Conservation (phyloP, 2,329 filamentous ascomycete species). For the Aspergillus quadrilineatus region DNA sequence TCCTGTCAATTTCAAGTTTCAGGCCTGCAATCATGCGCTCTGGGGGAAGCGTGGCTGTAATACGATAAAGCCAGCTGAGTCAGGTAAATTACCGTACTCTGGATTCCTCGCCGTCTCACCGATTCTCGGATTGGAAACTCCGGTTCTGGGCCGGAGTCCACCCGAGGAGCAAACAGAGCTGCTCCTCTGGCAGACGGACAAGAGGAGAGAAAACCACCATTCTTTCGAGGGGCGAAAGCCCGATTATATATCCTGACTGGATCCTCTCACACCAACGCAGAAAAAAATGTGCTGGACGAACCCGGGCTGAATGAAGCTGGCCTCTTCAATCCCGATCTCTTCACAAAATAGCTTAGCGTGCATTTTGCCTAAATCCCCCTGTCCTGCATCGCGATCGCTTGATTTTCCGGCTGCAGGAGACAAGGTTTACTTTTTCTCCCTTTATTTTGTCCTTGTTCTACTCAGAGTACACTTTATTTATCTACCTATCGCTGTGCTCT, state of each 20-base stretch:
- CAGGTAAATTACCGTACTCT: slow-evolving; percentile 4
- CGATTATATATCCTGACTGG: slow-evolving; percentile 13
- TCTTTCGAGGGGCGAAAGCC: slow-evolving; percentile 8
- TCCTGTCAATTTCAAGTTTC: slow-evolving; percentile 6
- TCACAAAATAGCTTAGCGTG: not conserved
- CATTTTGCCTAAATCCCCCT: slow-evolving; percentile 5
- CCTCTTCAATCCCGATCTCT: not conserved
- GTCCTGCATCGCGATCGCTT: not conserved
- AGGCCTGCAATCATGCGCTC: slow-evolving; percentile 5
- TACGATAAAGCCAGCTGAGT: not conserved
- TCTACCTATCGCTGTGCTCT: not conserved
- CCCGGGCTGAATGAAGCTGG: not conserved
- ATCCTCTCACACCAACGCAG: not conserved
- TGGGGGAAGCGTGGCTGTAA: not conserved
- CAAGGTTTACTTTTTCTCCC: not conserved
- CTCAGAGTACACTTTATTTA: not conserved
- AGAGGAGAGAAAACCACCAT: slow-evolving; percentile 1
- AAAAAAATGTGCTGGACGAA: not conserved
- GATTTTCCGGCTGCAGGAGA: not conserved
- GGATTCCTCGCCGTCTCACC: not conserved
- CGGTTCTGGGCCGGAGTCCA: slow-evolving; percentile 7
- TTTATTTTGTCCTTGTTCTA: not conserved
- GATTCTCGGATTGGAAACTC: slow-evolving; percentile 7
- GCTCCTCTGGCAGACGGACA: not conserved
- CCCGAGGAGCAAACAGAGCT: not conserved